These are phyloP conservation scores for Nyctanthes arbortristis DNA, from an alignment of 257 asterid species.

Conservation along the genomic window DNA sequence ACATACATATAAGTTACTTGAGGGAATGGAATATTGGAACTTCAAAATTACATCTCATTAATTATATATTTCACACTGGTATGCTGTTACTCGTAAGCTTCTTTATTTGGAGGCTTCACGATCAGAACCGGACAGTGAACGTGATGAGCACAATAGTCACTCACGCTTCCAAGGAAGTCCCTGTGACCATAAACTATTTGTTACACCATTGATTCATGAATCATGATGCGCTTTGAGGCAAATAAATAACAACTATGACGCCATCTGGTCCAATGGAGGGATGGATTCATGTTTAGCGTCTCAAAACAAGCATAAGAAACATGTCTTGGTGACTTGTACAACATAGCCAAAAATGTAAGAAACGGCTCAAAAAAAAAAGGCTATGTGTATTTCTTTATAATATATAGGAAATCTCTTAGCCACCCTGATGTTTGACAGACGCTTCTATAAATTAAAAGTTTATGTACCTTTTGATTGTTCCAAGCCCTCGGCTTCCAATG, in stretches of 20 bases:
- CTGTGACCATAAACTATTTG: constrained; percentile 25
- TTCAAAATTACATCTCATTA: no score
- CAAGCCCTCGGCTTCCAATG: constrained; percentile 79
- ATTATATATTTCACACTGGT: background rate
- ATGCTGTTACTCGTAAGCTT: constrained; percentile 26
- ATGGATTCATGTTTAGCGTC: background rate
- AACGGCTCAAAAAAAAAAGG: no score
- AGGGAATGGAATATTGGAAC: no score
- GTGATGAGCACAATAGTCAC: constrained; percentile 55
- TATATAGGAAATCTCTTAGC: no score
- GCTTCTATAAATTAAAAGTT: background rate
- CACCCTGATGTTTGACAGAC: background rate
- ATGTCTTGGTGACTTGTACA: background rate
- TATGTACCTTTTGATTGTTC: constrained; percentile 68
- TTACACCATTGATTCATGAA: background rate
- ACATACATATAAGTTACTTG: no score
- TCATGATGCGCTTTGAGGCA: no score
- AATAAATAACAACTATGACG: no score
- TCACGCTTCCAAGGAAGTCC: constrained; percentile 60
- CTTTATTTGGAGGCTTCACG: constrained; percentile 47
- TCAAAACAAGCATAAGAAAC: background rate
- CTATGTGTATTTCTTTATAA: no score
- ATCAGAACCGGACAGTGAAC: constrained; percentile 49
- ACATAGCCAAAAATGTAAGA: background rate
- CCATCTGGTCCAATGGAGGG: background rate